Evolutionary conservation across 2,329 filamentous ascomycete species (phyloP).

Genomic region (Sporothrix euskadiensis): DNA sequence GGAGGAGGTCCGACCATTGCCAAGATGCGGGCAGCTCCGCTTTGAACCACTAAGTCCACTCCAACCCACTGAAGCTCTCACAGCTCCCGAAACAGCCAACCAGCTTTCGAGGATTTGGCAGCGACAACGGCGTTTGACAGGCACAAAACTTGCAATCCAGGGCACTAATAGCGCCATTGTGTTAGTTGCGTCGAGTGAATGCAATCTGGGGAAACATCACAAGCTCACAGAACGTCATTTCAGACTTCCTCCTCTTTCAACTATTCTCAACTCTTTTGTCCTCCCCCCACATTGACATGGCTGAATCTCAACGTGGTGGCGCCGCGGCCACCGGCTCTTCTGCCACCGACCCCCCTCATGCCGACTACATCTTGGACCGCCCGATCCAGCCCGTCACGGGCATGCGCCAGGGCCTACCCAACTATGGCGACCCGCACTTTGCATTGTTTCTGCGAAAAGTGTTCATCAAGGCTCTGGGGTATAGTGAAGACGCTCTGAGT

Average conservation of each 20-base stretch:
- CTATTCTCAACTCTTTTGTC: no score
- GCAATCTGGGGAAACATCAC: neutral
- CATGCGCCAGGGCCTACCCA: conserved; percentile 64
- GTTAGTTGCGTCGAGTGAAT: neutral
- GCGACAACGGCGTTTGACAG: neutral
- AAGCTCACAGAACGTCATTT: no score
- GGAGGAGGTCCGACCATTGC: neutral
- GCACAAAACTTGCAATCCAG: neutral
- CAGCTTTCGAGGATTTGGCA: neutral
- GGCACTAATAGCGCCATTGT: conserved; percentile 23
- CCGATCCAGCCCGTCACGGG: conserved; percentile 50
- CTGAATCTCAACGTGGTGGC: neutral
- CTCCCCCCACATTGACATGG: neutral
- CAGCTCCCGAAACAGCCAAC: neutral
- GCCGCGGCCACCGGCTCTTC: neutral
- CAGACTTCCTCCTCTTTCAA: neutral
- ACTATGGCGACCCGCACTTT: conserved; percentile 74
- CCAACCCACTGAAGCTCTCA: neutral
- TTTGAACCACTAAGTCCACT: neutral
- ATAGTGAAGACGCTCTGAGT: conserved; percentile 69
- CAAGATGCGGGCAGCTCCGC: conserved; percentile 3
- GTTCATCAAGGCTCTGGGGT: conserved; percentile 75
- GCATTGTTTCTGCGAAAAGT: conserved; percentile 73
- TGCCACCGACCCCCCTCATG: conserved; percentile 31
- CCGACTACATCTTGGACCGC: conserved; percentile 64